Base-by-base conservation (phyloP, 2,329 filamentous ascomycete genomes). In the Cladosporium sp. region DNA sequence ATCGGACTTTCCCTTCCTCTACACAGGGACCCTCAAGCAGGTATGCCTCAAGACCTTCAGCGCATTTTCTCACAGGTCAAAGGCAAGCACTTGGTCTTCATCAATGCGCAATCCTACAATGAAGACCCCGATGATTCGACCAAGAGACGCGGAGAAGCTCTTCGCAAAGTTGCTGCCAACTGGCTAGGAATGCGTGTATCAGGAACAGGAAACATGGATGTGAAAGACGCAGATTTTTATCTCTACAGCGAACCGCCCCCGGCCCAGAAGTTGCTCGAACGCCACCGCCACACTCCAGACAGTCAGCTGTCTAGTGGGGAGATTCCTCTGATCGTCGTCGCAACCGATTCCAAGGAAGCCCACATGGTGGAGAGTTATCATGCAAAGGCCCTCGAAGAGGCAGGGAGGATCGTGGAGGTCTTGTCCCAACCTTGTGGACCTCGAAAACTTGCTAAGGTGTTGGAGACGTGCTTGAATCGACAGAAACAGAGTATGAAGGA, bases 341-440 rank as follows among this genome's bases (percentile, higher is more conserved):
- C 66, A 49, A 59, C 65, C 18, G 66, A 67, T 40, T 62, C 64
- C 3, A 61, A 65, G 27, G 56, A 62, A 25, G 60, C 61, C 2
- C 54, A 60, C 8, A 41, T 38, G 27, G 63, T 58, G 36, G 58
- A 49, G 15, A 38, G 49, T 9, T 40, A 55, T 16, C 53, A 57
- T 8, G 51, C 54, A 12, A 53, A 35, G 16, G 47, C 42, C 2
- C 38, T 62, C n/a, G 25, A 38, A 16, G 43, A 57, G 15, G 47
- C 58, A 3, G 56, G 58, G 7, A 51, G 49, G 7, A 53, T 60
- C 7, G 55, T 66, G 6, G 67, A 70, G 38, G 64, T 67, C 20
- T 54, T 71, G 2, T 62, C 63, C 7, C 64, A 70, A 38, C 59
- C 59, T 7, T 67, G 68, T 41, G 70, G 69, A 3, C 69, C 69